Conservation (phyloP, 805 yeast genomes). For the Teunomyces pallodes region DNA sequence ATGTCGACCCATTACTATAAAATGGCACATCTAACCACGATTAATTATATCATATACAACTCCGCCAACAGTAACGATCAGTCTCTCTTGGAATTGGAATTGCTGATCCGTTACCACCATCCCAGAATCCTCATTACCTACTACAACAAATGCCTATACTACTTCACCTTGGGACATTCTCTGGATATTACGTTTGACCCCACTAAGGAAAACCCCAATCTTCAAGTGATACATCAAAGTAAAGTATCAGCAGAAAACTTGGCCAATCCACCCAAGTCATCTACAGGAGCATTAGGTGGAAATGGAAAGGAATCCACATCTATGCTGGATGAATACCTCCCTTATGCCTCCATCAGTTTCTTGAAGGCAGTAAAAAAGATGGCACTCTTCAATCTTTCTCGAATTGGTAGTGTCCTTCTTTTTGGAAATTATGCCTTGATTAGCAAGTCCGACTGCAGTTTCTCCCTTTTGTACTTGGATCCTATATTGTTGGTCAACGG, state of each 20-base stretch:
- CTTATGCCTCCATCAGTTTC: slow-evolving; percentile 36
- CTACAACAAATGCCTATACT: slow-evolving; percentile 39
- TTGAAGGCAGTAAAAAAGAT: slow-evolving; percentile 40
- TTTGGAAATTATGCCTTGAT: slow-evolving; percentile 40
- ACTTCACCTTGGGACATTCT: slow-evolving; percentile 31
- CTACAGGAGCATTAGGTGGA: slow-evolving; percentile 3
- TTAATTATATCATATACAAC: slow-evolving; percentile 30
- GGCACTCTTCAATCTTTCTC: slow-evolving; percentile 32
- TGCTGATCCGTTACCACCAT: slow-evolving; percentile 31
- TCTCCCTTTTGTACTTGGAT: slow-evolving; percentile 29
- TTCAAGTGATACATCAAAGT: slow-evolving; percentile 21
- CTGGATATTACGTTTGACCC: slow-evolving; percentile 10
- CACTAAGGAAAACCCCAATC: slow-evolving; percentile 20
- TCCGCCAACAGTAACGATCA: slow-evolving; percentile 32
- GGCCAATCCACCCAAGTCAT: slow-evolving; percentile 28
- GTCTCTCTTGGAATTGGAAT: slow-evolving; percentile 38
- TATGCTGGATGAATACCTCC: slow-evolving; percentile 24
- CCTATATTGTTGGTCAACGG: slow-evolving; percentile 39
- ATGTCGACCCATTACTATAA: slow-evolving; percentile 40
- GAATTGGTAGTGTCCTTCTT: slow-evolving; percentile 19
- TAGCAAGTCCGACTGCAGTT: slow-evolving; percentile 5
- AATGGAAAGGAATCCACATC: slow-evolving; percentile 8
- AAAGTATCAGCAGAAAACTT: slow-evolving; percentile 23
- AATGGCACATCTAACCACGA: slow-evolving; percentile 33
- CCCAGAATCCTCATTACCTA: slow-evolving; percentile 41